phyloP scores from a whole-genome alignment of 2,329 filamentous ascomycete species.

The Beauveria sp. region DNA sequence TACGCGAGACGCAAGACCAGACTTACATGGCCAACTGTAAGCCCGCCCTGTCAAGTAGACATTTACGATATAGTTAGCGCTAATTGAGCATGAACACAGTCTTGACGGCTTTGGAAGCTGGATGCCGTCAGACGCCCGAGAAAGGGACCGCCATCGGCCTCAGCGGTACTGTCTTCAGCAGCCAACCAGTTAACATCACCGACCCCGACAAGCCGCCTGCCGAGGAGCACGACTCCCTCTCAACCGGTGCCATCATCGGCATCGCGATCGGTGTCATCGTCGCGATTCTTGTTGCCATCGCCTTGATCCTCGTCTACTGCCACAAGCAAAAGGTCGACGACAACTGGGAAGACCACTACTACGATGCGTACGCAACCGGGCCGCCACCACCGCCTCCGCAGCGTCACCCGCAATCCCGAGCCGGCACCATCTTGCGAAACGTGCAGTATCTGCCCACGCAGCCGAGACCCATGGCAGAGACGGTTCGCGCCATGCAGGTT shows the following conservation, averaged over 20 bases:
- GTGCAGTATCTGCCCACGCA: neutral
- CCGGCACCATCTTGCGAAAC: neutral
- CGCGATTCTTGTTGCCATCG: slow-evolving; percentile 32
- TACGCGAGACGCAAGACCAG: slow-evolving; percentile 32
- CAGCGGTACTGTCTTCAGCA: slow-evolving; percentile 36
- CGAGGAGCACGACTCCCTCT: slow-evolving; percentile 25
- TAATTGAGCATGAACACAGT: neutral
- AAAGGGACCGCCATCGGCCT: slow-evolving; percentile 32
- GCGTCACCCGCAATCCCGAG: neutral
- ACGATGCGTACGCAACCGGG: slow-evolving; percentile 4
- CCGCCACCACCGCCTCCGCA: neutral
- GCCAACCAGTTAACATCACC: slow-evolving; percentile 31
- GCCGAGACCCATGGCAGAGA: slow-evolving; percentile 16
- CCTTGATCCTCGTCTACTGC: slow-evolving; percentile 41
- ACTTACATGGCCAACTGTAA: slow-evolving; percentile 42
- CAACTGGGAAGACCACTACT: slow-evolving; percentile 19
- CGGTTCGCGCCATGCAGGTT: slow-evolving; percentile 10
- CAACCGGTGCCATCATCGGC: slow-evolving; percentile 43
- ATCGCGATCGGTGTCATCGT: slow-evolving; percentile 43
- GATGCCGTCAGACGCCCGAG: slow-evolving; percentile 37
- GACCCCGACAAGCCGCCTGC: slow-evolving; percentile 18
- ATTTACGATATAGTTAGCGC: neutral
- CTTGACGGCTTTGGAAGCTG: slow-evolving; percentile 37
- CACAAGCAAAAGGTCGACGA: slow-evolving; percentile 32
- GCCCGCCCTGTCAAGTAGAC: slow-evolving; percentile 14